A percentile compares a stretch with the other conserved stretches of the same genome.
Conservation (phyloP, 805 yeast species). For the Myxozyma monticola region DNA sequence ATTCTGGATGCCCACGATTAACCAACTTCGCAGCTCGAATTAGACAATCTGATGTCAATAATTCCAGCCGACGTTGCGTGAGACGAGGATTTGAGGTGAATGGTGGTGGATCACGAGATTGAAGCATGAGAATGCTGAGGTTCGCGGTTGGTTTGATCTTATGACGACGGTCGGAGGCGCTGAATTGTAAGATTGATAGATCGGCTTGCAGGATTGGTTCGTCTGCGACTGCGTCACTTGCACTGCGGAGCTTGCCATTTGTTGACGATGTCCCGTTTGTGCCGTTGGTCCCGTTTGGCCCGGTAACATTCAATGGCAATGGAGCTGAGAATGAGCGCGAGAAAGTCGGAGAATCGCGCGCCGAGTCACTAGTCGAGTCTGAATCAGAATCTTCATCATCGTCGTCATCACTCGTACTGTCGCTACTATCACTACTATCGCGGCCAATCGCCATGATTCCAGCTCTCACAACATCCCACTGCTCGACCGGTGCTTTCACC, state of each 20-base stretch:
- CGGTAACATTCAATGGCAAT: too few species aligned
- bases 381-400: not conserved
- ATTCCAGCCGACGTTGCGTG: slow-evolving; percentile 21
- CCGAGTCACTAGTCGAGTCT: not conserved
- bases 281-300: too few species aligned
- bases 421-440: slow-evolving; percentile 1
- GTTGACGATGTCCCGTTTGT: too few species aligned
- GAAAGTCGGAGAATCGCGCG: not conserved
- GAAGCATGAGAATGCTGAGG: slow-evolving; percentile 2
- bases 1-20: slow-evolving; percentile 5
- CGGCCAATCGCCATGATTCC: too few species aligned
- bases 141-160: slow-evolving; percentile 4
- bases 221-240: too few species aligned
- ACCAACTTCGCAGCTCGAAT: slow-evolving; percentile 7
- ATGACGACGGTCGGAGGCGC: slow-evolving; percentile 5
- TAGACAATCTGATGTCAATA: slow-evolving; percentile 16
- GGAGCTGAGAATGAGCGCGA: too few species aligned
- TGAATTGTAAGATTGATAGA: slow-evolving; percentile 5
- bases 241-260: too few species aligned
- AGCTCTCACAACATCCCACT: too few species aligned
- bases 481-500: slow-evolving; percentile 1
- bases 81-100: slow-evolving; percentile 4
- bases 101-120: not conserved
- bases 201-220: slow-evolving; percentile 1
- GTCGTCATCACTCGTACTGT: too few species aligned